These are phyloP conservation scores for Tuber brumale DNA, from an alignment of 495 filamentous ascomycete species.

Conservation along the genomic window DNA sequence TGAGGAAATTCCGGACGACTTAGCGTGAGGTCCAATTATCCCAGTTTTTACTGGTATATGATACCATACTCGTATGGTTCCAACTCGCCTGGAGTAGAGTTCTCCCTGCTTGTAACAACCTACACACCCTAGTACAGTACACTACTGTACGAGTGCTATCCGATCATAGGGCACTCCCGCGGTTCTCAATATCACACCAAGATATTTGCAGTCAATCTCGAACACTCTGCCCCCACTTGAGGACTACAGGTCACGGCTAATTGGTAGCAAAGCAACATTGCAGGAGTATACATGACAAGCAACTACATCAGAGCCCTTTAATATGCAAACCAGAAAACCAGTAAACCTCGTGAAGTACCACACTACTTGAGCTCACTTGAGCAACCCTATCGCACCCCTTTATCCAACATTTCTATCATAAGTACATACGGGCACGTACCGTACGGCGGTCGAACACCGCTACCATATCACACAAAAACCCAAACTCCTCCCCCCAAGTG, in stretches of 20 bases:
- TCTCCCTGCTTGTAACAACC: neutral
- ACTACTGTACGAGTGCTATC: neutral
- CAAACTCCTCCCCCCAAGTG: neutral
- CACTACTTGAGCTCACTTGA: neutral
- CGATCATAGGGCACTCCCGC: neutral
- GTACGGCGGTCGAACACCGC: neutral
- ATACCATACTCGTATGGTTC: too few relatives aligned
- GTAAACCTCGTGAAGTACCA: neutral
- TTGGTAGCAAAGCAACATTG: neutral
- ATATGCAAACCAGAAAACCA: neutral
- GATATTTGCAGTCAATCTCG: neutral
- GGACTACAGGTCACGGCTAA: neutral
- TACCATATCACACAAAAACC: neutral
- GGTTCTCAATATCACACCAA: neutral
- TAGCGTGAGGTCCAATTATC: too few relatives aligned
- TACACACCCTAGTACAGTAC: neutral
- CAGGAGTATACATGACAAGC: neutral
- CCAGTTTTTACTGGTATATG: too few relatives aligned
- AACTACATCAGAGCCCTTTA: neutral
- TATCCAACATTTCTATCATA: neutral
- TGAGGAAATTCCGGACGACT: too few relatives aligned
- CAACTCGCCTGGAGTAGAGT: too few relatives aligned
- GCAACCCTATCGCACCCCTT: neutral
- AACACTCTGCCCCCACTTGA: neutral
- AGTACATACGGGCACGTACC: neutral